Percentiles rank a stretch among this genome's conserved stretches.
Conservation (phyloP, 2,329 filamentous ascomycete species). For the Phialophora chinensis region DNA sequence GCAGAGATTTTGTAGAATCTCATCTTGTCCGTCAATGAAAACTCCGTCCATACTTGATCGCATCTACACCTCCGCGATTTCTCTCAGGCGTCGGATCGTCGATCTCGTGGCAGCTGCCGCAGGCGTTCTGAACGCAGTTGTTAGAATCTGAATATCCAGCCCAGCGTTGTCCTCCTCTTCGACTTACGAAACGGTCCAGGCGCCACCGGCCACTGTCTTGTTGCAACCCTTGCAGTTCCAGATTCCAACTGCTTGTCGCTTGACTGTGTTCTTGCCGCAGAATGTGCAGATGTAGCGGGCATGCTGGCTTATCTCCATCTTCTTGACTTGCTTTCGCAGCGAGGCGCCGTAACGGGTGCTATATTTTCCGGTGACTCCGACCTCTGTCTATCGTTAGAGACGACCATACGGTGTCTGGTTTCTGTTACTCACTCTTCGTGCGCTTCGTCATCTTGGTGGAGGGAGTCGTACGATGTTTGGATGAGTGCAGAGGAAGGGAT, state of each 20-base stretch:
- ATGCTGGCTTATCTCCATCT: conserved; percentile 99
- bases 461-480: no score
- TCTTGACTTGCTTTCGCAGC: conserved; percentile 99
- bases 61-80: conserved; percentile 83
- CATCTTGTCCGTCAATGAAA: conserved; percentile 22
- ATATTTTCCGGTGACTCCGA: conserved; percentile 99
- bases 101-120: conserved; percentile 93
- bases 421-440: conserved; percentile 70
- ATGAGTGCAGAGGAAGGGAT: neutral
- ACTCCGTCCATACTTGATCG: conserved; percentile 36
- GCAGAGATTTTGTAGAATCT: conserved; percentile 23
- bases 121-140: conserved; percentile 68
- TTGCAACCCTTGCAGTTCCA: conserved; percentile 96
- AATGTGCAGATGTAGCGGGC: conserved; percentile 94
- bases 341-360: conserved; percentile 99
- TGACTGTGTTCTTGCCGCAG: conserved; percentile 96
- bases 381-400: conserved; percentile 60
- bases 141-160: conserved; percentile 10
- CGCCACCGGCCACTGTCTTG: conserved; percentile 91
- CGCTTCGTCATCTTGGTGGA: conserved; percentile 73
- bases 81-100: conserved; percentile 93
- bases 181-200: conserved; percentile 95
- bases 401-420: no score
- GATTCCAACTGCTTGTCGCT: conserved; percentile 89
- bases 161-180: conserved; percentile 23